These are phyloP conservation scores for Zopfochytrium polystomum DNA, from an alignment of 371 early-diverging fungal genomes.

Conservation along the genomic window DNA sequence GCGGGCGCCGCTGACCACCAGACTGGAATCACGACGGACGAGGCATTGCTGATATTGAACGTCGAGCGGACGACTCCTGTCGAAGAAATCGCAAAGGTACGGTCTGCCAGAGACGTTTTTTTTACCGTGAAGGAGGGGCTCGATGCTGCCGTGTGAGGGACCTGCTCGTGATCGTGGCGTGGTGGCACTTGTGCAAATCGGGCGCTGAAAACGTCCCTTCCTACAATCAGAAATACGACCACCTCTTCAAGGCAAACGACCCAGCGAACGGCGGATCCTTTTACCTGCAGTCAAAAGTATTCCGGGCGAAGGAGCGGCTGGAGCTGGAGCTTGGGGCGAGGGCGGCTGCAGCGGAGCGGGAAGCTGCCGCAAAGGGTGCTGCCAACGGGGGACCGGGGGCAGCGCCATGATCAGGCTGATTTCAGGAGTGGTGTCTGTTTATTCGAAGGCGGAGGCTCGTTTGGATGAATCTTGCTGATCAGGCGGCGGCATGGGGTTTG, in stretches of 20 bases:
- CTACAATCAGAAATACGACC: conserved; percentile 80
- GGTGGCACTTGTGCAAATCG: not conserved
- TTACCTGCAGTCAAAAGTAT: conserved; percentile 92
- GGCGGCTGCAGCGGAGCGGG: no score
- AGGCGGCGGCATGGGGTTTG: no score
- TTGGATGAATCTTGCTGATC: no score
- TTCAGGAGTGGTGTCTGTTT: no score
- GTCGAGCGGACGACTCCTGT: conserved; percentile 69
- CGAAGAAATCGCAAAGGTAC: conserved; percentile 71
- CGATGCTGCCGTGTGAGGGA: not conserved
- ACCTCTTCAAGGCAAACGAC: conserved; percentile 86
- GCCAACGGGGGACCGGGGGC: no score
- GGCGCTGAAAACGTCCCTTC: no score
- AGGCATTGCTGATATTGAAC: conserved; percentile 90
- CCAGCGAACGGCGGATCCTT: conserved; percentile 83
- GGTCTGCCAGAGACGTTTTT: not conserved
- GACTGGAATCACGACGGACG: conserved; percentile 86
- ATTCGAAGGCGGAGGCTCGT: no score
- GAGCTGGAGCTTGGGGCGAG: conserved; percentile 79
- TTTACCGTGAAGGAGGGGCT: not conserved
- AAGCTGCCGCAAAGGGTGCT: no score
- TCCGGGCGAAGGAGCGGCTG: conserved; percentile 87
- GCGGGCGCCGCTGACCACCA: conserved; percentile 74
- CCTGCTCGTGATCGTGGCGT: not conserved
- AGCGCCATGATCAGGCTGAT: no score